Evolutionary conservation across 352 stramenopile species (phyloP).

Genomic region (Phytophthora pini): DNA sequence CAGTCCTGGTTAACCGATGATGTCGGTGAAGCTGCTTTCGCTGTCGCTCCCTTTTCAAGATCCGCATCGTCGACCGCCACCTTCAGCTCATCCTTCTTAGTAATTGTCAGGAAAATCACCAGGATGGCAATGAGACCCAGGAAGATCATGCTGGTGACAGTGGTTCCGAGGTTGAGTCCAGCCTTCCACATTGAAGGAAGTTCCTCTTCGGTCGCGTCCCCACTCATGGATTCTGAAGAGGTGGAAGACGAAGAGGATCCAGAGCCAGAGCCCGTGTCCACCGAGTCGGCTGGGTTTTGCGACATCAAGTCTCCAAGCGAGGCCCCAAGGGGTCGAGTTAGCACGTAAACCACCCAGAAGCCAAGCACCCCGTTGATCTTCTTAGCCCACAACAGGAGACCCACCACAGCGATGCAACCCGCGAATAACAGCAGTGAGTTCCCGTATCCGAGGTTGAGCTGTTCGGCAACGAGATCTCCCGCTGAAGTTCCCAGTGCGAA

Average conservation of each 20-base stretch:
- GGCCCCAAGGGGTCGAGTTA: constrained; percentile 32
- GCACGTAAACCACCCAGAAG: constrained; percentile 37
- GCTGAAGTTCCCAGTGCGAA: constrained; percentile 32
- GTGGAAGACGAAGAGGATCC: not conserved
- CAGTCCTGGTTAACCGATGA: not conserved
- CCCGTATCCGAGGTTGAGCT: constrained; percentile 34
- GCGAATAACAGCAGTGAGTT: constrained; percentile 36
- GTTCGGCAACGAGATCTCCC: constrained; percentile 33
- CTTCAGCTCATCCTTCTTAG: constrained; percentile 28
- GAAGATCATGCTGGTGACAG: constrained; percentile 35
- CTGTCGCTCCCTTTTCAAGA: constrained; percentile 1
- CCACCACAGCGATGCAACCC: constrained; percentile 24
- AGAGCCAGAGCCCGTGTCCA: constrained; percentile 2
- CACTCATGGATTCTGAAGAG: not conserved
- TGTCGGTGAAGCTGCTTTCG: not conserved
- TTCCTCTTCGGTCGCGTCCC: not conserved
- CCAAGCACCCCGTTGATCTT: constrained; percentile 28
- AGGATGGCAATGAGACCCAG: constrained; percentile 22
- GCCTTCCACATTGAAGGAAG: constrained; percentile 32
- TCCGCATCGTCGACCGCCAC: constrained; percentile 2
- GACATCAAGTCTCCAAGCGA: constrained; percentile 37
- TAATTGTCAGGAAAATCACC: constrained; percentile 26
- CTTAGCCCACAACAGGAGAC: constrained; percentile 25
- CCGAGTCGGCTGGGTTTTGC: constrained; percentile 30
- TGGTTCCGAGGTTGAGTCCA: constrained; percentile 33